These are phyloP conservation scores for Prunella vulgaris DNA, from an alignment of 257 asterid genomes.

Conservation along the genomic window DNA sequence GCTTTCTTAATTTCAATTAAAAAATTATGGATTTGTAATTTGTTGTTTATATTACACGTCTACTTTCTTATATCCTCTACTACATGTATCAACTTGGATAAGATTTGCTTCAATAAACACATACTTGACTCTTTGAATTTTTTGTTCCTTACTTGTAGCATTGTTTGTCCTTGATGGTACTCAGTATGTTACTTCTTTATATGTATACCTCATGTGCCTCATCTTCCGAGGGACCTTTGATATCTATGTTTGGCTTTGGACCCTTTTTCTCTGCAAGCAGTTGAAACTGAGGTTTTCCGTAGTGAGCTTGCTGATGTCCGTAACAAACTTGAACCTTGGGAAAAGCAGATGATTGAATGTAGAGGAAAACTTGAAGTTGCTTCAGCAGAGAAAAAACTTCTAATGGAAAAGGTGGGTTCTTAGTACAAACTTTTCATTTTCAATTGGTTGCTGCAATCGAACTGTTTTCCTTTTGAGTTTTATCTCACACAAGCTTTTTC, in stretches of 20 bases:
- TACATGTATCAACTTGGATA: neutral
- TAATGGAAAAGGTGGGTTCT: conserved; percentile 60
- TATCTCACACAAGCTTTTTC: neutral
- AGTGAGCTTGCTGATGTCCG: conserved; percentile 83
- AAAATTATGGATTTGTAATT: neutral
- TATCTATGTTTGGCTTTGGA: neutral
- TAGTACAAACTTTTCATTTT: neutral
- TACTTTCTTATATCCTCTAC: neutral
- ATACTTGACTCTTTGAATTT: neutral
- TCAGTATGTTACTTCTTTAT: neutral
- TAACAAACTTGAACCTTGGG: conserved; percentile 92
- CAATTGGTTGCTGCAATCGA: neutral
- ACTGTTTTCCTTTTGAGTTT: neutral
- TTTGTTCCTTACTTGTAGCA: neutral
- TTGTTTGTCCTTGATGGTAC: neutral
- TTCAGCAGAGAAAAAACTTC: conserved; percentile 66
- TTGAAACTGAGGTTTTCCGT: conserved; percentile 76
- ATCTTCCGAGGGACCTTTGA: neutral
- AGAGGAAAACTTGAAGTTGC: conserved; percentile 89
- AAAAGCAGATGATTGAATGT: conserved; percentile 77
- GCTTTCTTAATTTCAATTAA: conserved; percentile 1
- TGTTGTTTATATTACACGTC: neutral
- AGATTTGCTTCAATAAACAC: neutral
- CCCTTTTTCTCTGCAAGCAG: conserved; percentile 37
- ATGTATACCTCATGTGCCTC: neutral